These are phyloP conservation scores for Coniochaeta hoffmannii DNA, from an alignment of 2,329 filamentous ascomycete genomes.

Conservation along the genomic window DNA sequence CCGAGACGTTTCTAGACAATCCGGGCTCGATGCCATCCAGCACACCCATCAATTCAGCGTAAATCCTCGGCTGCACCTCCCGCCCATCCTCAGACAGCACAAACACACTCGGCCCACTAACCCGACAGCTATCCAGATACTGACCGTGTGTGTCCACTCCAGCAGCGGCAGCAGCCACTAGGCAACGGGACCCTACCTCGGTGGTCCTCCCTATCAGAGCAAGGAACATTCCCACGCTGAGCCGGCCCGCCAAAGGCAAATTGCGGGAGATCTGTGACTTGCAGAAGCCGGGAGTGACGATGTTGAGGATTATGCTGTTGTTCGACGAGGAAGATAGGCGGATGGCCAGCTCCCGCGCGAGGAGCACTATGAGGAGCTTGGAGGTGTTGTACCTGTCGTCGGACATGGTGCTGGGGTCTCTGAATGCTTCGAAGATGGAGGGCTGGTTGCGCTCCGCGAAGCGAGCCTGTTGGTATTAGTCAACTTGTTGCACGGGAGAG, in stretches of 20 bases:
- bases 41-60: constrained; percentile 32
- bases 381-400: constrained; percentile 26
- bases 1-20: constrained; percentile 18
- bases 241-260: constrained; percentile 4
- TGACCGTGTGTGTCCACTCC: constrained; percentile 30
- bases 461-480: constrained; percentile 16
- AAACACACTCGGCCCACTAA: constrained; percentile 20
- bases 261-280: constrained; percentile 29
- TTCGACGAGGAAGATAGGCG: constrained; percentile 16
- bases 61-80: constrained; percentile 27
- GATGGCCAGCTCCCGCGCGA: constrained; percentile 25
- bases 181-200: constrained; percentile 31
- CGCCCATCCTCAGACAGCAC: constrained; percentile 29
- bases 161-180: constrained; percentile 28
- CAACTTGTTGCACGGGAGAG: constrained; percentile 10
- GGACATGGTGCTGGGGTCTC: constrained; percentile 15
- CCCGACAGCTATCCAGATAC: constrained; percentile 28
- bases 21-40: constrained; percentile 35
- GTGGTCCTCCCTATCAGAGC: constrained; percentile 24
- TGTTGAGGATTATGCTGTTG: constrained; percentile 29
- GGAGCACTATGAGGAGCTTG: constrained; percentile 25
- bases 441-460: constrained; percentile 17
- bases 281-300: constrained; percentile 33
- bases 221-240: constrained; percentile 15
- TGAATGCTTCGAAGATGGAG: constrained; percentile 25